Evolutionary conservation across 192 early-diverging fungal genomes (phyloP), one percentile per base, ranked within the genome.

Genomic region (Umbelopsis sp.): DNA sequence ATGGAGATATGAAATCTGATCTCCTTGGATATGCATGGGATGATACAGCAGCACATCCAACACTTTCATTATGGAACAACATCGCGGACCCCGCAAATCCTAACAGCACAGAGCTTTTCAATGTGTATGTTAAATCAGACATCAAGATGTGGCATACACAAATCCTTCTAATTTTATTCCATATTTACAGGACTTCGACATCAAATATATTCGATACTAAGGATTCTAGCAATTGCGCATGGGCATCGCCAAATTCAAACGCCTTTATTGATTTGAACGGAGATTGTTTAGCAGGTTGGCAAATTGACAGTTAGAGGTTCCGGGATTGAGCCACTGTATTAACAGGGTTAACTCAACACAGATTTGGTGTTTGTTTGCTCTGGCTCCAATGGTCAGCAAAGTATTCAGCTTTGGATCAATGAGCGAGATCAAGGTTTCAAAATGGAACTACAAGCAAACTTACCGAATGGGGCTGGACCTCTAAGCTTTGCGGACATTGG

Each of bases 211-310:
- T 79, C 21, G 69, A 80, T 47, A 46, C 47, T 35, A 20, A 20
- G 18, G 44, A 48, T 22, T 53, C 69, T 7, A 44, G 30, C 18
- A 81, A 85, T 52, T 97, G 95, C 74, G 80, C 49, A 46, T 83
- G 88, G n/a, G 76, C 91, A 15, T 71, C 85, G 49, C 92, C 92
- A n/a, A 94, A 97, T 73, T 95, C 94, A 0, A 95, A 90, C 77
- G 94, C 94, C 5, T 98, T 96, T 86, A 71, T 98, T 1, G 96
- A 98, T 78, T 74, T 98, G 30, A 82, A 98, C 71, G 96, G 96
- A 23, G 96, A 98, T 84, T 98, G 96, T 74, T 75, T 92, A 64
- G 86, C 92, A 66, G 91, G 89, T 87, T 78, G 72, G 41, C 27
- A 67, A 22, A 21, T 58, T 1, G 72, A 66, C n/a, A 33, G 46